Evolutionary conservation across 2,329 filamentous ascomycete species (phyloP).

Genomic region (Lasiodiplodia gonubiensis): DNA sequence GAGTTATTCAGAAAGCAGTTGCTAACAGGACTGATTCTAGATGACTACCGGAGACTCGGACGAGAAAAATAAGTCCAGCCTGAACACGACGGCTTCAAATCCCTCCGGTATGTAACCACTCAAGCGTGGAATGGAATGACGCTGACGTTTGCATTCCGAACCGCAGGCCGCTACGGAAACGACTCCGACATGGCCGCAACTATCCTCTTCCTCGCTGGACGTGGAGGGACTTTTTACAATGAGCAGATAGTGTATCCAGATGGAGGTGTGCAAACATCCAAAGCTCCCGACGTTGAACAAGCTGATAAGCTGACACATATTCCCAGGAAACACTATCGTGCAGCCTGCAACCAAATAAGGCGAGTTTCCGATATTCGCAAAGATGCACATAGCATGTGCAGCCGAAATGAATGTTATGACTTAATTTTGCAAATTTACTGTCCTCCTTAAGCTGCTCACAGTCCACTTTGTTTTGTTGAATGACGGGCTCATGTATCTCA

Average conservation of each 20-base stretch:
- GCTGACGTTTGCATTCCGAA: neutral
- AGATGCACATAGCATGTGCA: neutral
- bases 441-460: too few species aligned
- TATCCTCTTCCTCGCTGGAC: slow-evolving; percentile 58
- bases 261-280: slow-evolving; percentile 39
- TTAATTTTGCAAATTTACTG: neutral
- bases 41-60: slow-evolving; percentile 56
- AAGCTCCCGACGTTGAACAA: neutral
- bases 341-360: slow-evolving; percentile 38
- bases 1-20: neutral
- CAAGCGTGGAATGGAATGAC: neutral
- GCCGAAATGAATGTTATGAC: neutral
- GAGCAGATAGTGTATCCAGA: slow-evolving; percentile 61
- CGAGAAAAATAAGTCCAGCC: slow-evolving; percentile 54
- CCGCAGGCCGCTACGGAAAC: slow-evolving; percentile 42
- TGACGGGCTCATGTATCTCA: too few species aligned
- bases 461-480: too few species aligned
- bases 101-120: slow-evolving; percentile 36
- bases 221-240: slow-evolving; percentile 59
- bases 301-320: slow-evolving; percentile 11
- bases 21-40: slow-evolving; percentile 36
- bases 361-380: neutral
- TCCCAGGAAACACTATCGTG: slow-evolving; percentile 37
- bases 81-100: slow-evolving; percentile 51
- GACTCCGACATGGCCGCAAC: slow-evolving; percentile 60